phyloP scores from a whole-genome alignment of 2,329 filamentous ascomycete species.

The Aureobasidium vineae region DNA sequence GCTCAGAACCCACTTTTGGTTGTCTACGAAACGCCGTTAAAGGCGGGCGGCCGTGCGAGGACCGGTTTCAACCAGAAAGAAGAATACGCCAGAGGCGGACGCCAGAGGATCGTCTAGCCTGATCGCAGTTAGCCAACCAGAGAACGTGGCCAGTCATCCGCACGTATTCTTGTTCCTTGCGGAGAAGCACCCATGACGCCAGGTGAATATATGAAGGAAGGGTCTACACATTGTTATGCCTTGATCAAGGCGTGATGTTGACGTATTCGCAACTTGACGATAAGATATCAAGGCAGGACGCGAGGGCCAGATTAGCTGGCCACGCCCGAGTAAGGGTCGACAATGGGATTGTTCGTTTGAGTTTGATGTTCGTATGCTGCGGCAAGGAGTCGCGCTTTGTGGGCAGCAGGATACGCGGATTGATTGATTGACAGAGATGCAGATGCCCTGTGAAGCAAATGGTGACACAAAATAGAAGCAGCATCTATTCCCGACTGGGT shows the following conservation, averaged over 20 bases:
- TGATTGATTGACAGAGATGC: conserved; percentile 5
- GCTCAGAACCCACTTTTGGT: conserved; percentile 23
- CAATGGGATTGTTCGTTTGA: conserved; percentile 16
- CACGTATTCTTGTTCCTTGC: conserved; percentile 25
- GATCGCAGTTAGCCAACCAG: conserved; percentile 23
- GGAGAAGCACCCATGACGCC: conserved; percentile 25
- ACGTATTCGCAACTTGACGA: conserved; percentile 4
- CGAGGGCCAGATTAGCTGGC: not conserved
- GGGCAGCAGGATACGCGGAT: not conserved
- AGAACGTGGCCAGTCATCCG: conserved; percentile 5
- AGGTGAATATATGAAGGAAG: conserved; percentile 20
- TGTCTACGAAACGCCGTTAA: conserved; percentile 26
- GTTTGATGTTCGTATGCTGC: conserved; percentile 21
- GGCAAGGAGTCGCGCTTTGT: conserved; percentile 10
- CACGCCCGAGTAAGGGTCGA: not conserved
- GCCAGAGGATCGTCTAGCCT: conserved; percentile 27
- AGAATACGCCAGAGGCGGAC: conserved; percentile 25
- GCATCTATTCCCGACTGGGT: conserved; percentile 21
- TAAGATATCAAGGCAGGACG: not conserved
- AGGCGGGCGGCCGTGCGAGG: conserved; percentile 22
- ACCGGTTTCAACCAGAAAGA: conserved; percentile 24
- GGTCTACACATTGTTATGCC: conserved; percentile 17
- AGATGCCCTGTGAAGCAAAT: conserved; percentile 21
- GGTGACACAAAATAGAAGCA: conserved; percentile 20
- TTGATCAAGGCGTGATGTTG: conserved; percentile 14